Base-by-base conservation (phyloP, 148 eudicot genomes). In the Fagopyrum tataricum region DNA sequence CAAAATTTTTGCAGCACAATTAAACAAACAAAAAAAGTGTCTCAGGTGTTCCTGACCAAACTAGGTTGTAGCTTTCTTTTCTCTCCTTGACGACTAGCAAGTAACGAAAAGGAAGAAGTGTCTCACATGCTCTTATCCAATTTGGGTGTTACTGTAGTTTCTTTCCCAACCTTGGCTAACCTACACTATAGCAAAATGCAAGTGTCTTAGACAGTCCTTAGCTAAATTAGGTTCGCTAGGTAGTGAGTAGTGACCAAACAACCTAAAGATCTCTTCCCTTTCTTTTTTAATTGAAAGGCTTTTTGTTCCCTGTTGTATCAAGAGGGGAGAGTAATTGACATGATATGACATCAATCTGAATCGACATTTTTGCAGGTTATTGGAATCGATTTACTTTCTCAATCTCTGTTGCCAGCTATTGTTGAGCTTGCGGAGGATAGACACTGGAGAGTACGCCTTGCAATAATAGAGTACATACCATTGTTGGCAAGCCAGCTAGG, bases 361-460 rank as follows among this genome's bases (percentile, higher is more conserved):
- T 67, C 67, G 42, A 47, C 75, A 39, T 51, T 55, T 23, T 56
- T 82, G 78, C 87, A 95, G 99, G 99, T 95, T 70, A 92, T 95
- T 78, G 99, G 99, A 73, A 92, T 95, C 31, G 97, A 95, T 84
- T 84, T 95, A 43, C 82, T 95, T 75, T 95, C 99, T 61, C 97
- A 92, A 72, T 95, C 99, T 72, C 85, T 95, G 17, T 76, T 95
- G 78, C 99, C 99, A 75, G 99, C 99, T 62, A 95, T 95, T 67
- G 97, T 95, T 79, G 99, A 95, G 85, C 97, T 95, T 73, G 99
- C 99, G 52, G 99, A 92, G 74, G 97, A 92, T 78, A 92, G 97
- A 77, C 99, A 95, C 80, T 95, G 99, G 99, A 87, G 99, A 83
- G 99, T 95, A 66, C 94, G 99, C 14, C 92, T 95, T 71, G 99